Conservation (phyloP, 148 eudicot species). For the Heliosperma pusillum region DNA sequence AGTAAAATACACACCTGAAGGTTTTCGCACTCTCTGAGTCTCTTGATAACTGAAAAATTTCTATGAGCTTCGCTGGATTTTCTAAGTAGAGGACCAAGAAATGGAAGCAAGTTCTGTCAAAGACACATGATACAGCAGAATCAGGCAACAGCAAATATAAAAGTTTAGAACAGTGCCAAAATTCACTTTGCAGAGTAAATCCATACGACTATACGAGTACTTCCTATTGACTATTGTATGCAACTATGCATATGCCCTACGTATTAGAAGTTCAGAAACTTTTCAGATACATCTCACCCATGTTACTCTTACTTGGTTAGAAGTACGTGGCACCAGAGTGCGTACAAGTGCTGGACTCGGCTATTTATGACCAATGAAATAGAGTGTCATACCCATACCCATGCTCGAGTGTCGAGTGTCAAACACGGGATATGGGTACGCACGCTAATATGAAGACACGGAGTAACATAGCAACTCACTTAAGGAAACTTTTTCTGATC, state of each 20-base stretch:
- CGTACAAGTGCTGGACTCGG: too few species aligned
- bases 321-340: too few species aligned
- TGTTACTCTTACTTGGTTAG: too few species aligned
- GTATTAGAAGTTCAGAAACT: too few species aligned
- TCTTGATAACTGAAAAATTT: slow-evolving; percentile 79
- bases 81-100: slow-evolving; percentile 88
- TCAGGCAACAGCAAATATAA: background rate
- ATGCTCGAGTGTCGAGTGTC: too few species aligned
- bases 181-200: background rate
- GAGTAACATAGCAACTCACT: background rate
- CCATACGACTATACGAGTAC: too few species aligned
- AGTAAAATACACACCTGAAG: slow-evolving; percentile 59
- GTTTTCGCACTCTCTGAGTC: slow-evolving; percentile 87
- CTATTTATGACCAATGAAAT: too few species aligned
- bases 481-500: background rate
- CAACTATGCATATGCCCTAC: too few species aligned
- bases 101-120: slow-evolving; percentile 77
- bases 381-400: too few species aligned
- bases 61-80: slow-evolving; percentile 91
- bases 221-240: background rate
- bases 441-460: too few species aligned
- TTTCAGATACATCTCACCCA: too few species aligned
- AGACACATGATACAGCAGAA: slow-evolving; percentile 16
- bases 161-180: background rate
- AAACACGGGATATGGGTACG: too few species aligned